A percentile compares a stretch with the other conserved stretches of the same genome.
Evolutionary conservation across 768 basidiomycete species (phyloP).

Genomic region (Daedalea quercina): DNA sequence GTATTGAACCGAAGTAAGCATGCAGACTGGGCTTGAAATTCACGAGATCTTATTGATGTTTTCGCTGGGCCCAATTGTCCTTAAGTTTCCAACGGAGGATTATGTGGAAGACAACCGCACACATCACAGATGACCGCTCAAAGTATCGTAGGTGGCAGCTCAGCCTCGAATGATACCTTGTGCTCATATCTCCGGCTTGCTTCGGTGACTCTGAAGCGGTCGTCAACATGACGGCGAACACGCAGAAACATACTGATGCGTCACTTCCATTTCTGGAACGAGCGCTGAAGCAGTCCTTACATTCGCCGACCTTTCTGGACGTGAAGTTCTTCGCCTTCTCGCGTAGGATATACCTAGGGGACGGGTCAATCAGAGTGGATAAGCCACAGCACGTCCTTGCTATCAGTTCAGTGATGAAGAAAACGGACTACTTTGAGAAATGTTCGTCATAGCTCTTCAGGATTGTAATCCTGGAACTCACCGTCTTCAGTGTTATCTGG

Average conservation of each 20-base stretch:
- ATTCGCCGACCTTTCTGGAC: slow-evolving; percentile 4
- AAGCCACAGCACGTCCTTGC: slow-evolving; percentile 7
- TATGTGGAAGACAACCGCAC: neutral
- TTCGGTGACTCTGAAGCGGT: neutral
- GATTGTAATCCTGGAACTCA: neutral
- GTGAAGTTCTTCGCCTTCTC: slow-evolving; percentile 10
- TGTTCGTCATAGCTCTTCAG: neutral
- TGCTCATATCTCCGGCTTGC: neutral
- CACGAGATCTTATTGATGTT: no score
- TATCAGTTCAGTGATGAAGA: slow-evolving; percentile 8
- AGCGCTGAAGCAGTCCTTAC: slow-evolving; percentile 1
- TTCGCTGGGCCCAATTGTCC: no score
- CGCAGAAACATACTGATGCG: neutral
- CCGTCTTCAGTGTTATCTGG: slow-evolving; percentile 8
- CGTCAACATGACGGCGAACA: slow-evolving; percentile 1
- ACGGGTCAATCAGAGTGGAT: slow-evolving; percentile 5
- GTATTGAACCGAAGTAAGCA: no score
- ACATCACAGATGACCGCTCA: neutral
- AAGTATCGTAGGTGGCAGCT: neutral
- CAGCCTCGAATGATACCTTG: no score
- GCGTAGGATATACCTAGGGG: neutral
- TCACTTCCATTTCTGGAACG: neutral
- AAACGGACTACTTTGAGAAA: slow-evolving; percentile 6
- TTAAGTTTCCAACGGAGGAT: no score
- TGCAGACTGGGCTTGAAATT: no score